Evolutionary conservation across 2,329 filamentous ascomycete species (phyloP).

Genomic region (Dryadomyces sulphureus): DNA sequence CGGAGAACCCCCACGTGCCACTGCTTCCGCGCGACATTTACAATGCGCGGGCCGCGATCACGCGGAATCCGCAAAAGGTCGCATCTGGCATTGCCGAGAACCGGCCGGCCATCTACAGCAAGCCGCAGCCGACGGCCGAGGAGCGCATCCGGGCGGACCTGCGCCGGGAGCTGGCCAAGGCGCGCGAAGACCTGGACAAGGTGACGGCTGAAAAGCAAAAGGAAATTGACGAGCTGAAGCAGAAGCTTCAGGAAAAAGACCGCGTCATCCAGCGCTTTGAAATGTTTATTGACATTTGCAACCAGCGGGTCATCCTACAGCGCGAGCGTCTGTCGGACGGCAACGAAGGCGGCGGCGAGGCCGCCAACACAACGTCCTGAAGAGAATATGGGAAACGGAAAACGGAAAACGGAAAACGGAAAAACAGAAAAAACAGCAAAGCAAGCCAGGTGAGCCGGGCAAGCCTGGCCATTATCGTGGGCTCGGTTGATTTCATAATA

Average conservation of each 20-base stretch:
- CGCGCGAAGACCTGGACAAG: slow-evolving; percentile 40
- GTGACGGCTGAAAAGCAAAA: slow-evolving; percentile 40
- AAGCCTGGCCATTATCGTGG: not conserved
- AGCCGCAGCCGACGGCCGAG: slow-evolving; percentile 46
- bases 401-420: too few relatives aligned
- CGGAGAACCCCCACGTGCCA: slow-evolving; percentile 47
- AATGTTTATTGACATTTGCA: slow-evolving; percentile 57
- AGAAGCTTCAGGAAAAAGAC: slow-evolving; percentile 47
- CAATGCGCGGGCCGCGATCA: slow-evolving; percentile 52
- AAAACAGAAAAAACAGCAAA: not conserved
- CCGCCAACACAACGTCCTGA: not conserved
- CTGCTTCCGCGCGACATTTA: slow-evolving; percentile 52
- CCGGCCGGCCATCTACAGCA: slow-evolving; percentile 50
- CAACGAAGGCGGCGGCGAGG: slow-evolving; percentile 12
- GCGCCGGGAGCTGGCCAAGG: slow-evolving; percentile 42
- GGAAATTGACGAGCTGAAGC: slow-evolving; percentile 42
- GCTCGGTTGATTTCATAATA: too few relatives aligned
- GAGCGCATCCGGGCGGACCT: slow-evolving; percentile 49
- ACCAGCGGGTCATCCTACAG: slow-evolving; percentile 50
- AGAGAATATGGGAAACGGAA: too few relatives aligned
- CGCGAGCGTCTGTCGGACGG: slow-evolving; percentile 31
- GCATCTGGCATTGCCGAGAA: slow-evolving; percentile 44
- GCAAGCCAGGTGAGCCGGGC: too few relatives aligned
- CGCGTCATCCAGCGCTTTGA: slow-evolving; percentile 48
- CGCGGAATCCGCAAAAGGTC: slow-evolving; percentile 48